These are phyloP conservation scores for Myxozyma mucilagina DNA, from an alignment of 805 yeast genomes.

Conservation along the genomic window DNA sequence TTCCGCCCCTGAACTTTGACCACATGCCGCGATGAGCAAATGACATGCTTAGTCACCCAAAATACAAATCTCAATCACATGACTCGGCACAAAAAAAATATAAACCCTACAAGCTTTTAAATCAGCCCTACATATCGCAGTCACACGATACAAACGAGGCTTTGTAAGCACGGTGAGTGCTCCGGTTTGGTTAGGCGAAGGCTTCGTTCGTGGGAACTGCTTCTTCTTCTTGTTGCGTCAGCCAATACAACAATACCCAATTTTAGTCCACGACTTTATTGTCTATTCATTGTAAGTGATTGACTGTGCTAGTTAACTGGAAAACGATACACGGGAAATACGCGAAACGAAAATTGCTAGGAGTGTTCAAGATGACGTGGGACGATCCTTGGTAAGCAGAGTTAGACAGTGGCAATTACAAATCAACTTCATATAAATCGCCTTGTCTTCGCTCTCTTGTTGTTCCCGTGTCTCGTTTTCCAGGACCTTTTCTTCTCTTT, in stretches of 20 bases:
- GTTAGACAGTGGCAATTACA: background rate
- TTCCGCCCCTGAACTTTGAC: background rate
- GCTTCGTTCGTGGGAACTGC: background rate
- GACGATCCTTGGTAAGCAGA: background rate
- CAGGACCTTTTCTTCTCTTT: background rate
- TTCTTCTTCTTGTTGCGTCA: background rate
- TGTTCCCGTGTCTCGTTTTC: background rate
- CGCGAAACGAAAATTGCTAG: too few relatives aligned
- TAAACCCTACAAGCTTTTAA: background rate
- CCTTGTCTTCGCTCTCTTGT: background rate
- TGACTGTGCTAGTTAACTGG: background rate
- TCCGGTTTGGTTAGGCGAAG: background rate
- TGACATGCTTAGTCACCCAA: background rate
- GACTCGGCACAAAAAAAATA: background rate
- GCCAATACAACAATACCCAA: background rate
- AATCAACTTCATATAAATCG: background rate
- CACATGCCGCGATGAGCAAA: background rate
- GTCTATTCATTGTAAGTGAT: slow-evolving; percentile 5
- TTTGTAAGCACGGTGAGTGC: slow-evolving; percentile 5
- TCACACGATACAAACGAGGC: background rate
- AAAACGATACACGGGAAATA: too few relatives aligned
- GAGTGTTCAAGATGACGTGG: background rate
- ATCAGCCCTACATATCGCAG: slow-evolving; percentile 4
- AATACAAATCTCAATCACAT: background rate
- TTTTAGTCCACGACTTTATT: background rate